Evolutionary conservation across 2,329 filamentous ascomycete genomes (phyloP), one percentile per base, ranked within the genome.

Genomic region (Penicillium sp.): DNA sequence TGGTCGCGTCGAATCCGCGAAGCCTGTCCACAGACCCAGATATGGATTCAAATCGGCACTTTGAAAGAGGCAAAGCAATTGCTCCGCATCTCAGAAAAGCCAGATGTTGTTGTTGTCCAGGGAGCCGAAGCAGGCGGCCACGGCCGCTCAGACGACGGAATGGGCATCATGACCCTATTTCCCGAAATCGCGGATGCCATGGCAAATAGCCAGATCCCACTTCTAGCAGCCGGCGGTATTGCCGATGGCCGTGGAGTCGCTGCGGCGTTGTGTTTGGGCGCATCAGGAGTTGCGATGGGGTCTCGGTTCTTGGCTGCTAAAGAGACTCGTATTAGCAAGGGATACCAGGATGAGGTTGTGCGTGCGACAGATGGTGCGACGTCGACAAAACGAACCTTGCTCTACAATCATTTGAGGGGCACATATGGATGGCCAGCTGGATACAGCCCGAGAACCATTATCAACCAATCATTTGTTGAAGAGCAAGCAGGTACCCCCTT

Each of bases 301-400:
- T 89, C 86, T 1, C 76, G 84, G 12, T 85, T 86, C 49, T 75
- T 89, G 0, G 84, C 84, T 3, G 58, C 74, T 0, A 65, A 59
- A 0, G 82, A 84, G 61, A 77, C 80, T 2, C 72, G 73, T 4
- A 77, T 84, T 33, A 69, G 76, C 8, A 68, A 67, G 20, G 82
- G 81, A 0, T 85, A 84, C 61, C 75, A 75, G 55, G 58, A 75
- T 13, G 81, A 80, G 48, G 68, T 85, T 2, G 47, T 85, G 1
- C 66, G 74, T 7, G 79, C 79, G 1, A 69, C 56, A 1, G 80
- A 85, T 59, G 82, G 80, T 0, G 83, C 80, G 0, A 68, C 72
- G 15, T 75, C 61, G 7, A 85, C 83, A 0, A 76, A 75, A 3
- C 64, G 79, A 17, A 80, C 78, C 0, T 75, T 76, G 46, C 68